phyloP scores from a whole-genome alignment of 1,284 basidiomycete genomes.

The Boletellus dicymbophilus region DNA sequence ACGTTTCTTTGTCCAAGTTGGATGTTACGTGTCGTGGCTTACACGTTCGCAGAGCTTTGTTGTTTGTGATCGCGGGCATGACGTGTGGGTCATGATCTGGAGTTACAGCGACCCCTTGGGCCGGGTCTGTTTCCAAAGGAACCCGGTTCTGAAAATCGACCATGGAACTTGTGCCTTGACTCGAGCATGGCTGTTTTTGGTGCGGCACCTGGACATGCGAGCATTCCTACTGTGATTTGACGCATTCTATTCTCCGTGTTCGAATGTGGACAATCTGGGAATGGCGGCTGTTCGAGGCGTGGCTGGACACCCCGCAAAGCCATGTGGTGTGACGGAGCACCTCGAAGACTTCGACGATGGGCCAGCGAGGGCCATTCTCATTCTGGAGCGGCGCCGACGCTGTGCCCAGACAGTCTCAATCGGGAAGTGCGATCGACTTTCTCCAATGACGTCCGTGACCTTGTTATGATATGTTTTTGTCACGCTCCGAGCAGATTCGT shows the following conservation, averaged over 20 bases:
- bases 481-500: slow-evolving; percentile 29
- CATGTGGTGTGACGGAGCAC: slow-evolving; percentile 16
- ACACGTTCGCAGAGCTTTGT: slow-evolving; percentile 17
- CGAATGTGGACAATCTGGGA: slow-evolving; percentile 24
- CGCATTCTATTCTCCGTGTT: slow-evolving; percentile 19
- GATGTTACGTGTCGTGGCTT: slow-evolving; percentile 15
- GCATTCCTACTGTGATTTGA: slow-evolving; percentile 34
- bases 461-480: slow-evolving; percentile 39
- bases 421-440: slow-evolving; percentile 23
- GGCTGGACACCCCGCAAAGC: slow-evolving; percentile 16
- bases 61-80: slow-evolving; percentile 21
- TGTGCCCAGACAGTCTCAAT: slow-evolving; percentile 16
- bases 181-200: slow-evolving; percentile 13
- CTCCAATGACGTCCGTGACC: slow-evolving; percentile 25
- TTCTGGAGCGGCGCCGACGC: slow-evolving; percentile 27
- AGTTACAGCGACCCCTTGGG: slow-evolving; percentile 19
- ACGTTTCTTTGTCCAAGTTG: slow-evolving; percentile 27
- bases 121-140: slow-evolving; percentile 28
- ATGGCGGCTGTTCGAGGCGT: slow-evolving; percentile 3
- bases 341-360: slow-evolving; percentile 25
- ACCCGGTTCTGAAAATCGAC: slow-evolving; percentile 29
- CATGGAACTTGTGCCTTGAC: slow-evolving; percentile 30
- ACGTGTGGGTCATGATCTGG: slow-evolving; percentile 27
- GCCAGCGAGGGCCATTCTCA: neutral
- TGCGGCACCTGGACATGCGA: slow-evolving; percentile 9